Evolutionary conservation across 2,329 filamentous ascomycete species (phyloP), one percentile per base, ranked within the genome.

Genomic region (Calycina marina): DNA sequence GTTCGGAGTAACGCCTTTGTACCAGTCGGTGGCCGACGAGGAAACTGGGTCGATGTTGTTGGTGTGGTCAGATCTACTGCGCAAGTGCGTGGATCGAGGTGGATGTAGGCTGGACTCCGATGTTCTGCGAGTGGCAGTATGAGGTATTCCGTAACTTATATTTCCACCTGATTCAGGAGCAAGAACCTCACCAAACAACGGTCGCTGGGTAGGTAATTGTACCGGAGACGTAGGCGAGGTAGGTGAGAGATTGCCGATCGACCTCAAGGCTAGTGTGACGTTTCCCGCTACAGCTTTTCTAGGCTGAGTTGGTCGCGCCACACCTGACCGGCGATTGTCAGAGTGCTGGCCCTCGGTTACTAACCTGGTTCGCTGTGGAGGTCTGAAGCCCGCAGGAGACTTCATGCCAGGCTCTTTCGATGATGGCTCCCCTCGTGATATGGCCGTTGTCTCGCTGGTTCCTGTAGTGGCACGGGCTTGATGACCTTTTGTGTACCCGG

Each of bases 101-200:
- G 64, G 66, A 40, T 67, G 63, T 41, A 79, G 56, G 49, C 66
- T 73, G n/a, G 79, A 76, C 48, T 86, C 81, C 26, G 79, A 82
- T 14, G 75, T 76, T 53, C 77, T 67, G 40, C 77, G 62, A 38
- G 63, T 60, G 31, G 65, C 58, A 30, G 59, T 47, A 18, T 55
- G 39, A 28, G 49, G 41, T 41, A 79, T 78, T 31, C 75, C 76
- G 56, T 72, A 73, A 4, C 71, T 73, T 31, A 62, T 58, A 30
- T 65, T 58, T 13, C 61, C 54, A 42, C 69, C 62, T 45, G 61
- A 62, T 43, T 71, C 63, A 22, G 71, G 62, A n/a, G 71, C 65
- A 16, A 73, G 58, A 43, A 86, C 67, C 54, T 86, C 82, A 22
- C 81, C 81, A 57, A 88, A 88, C 13, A 86, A 58, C 20, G 81